Evolutionary conservation across 371 early-diverging fungal genomes (phyloP).

Genomic region (Coemansia sp.): DNA sequence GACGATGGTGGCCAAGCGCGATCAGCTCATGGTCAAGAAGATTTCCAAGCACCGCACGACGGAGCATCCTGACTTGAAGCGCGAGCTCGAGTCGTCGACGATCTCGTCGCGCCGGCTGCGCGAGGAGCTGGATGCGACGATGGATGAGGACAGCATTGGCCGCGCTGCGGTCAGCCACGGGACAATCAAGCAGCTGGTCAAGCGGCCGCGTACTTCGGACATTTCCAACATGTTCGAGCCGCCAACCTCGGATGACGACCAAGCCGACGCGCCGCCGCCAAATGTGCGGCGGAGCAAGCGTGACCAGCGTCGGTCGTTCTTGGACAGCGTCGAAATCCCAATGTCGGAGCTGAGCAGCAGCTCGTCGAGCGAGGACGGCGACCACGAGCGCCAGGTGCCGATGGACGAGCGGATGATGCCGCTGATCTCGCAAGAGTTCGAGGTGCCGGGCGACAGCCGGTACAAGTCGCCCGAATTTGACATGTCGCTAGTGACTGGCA

Average conservation of each 20-base stretch:
- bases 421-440: conserved; percentile 40
- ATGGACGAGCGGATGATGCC: not conserved
- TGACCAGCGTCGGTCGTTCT: conserved; percentile 35
- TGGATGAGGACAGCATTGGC: not conserved
- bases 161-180: conserved; percentile 11
- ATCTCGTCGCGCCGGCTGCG: conserved; percentile 38
- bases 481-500: conserved; percentile 1
- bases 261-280: conserved; percentile 5
- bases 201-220: conserved; percentile 31
- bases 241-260: conserved; percentile 8
- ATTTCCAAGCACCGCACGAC: conserved; percentile 12
- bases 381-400: not conserved
- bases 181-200: conserved; percentile 36
- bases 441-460: conserved; percentile 19
- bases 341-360: conserved; percentile 19
- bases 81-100: conserved; percentile 25
- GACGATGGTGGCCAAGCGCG: conserved; percentile 34
- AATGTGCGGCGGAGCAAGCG: not conserved
- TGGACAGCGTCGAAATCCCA: conserved; percentile 42
- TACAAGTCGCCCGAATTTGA: conserved; percentile 13
- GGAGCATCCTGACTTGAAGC: conserved; percentile 39
- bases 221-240: conserved; percentile 24
- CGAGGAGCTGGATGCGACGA: conserved; percentile 28
- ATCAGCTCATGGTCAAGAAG: conserved; percentile 27
- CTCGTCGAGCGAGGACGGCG: not conserved